phyloP scores from a whole-genome alignment of 768 basidiomycete genomes.

The Tremella mesenterica region DNA sequence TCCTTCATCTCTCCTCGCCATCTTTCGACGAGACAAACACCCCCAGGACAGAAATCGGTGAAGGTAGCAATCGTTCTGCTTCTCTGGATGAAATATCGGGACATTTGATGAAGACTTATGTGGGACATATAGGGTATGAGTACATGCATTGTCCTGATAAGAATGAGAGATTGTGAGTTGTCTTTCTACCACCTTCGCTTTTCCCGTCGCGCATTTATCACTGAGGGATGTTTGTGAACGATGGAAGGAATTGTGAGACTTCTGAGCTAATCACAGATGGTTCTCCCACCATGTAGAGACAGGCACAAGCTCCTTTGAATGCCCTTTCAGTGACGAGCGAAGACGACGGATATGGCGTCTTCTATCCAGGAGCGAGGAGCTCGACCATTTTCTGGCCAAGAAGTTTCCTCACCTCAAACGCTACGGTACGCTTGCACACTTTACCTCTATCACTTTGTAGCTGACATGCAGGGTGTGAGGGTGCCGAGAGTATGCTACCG shows the following conservation, averaged over 20 bases:
- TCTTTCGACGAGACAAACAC: constrained; percentile 1
- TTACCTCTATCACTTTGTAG: not conserved
- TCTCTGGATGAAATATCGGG: constrained; percentile 60
- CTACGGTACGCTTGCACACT: constrained; percentile 37
- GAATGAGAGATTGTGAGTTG: constrained; percentile 25
- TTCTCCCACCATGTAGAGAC: constrained; percentile 79
- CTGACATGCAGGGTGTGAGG: constrained; percentile 58
- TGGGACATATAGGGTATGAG: constrained; percentile 81
- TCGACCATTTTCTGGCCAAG: constrained; percentile 74
- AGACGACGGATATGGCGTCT: constrained; percentile 50
- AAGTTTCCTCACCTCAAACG: constrained; percentile 68
- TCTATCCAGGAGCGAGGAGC: constrained; percentile 65
- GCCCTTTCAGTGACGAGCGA: constrained; percentile 3
- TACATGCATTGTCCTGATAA: constrained; percentile 47
- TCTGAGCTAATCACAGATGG: constrained; percentile 50
- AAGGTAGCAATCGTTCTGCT: constrained; percentile 48
- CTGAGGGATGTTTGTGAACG: too few species aligned
- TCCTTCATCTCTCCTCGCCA: constrained; percentile 49
- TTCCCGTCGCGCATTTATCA: too few species aligned
- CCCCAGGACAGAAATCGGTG: constrained; percentile 40
- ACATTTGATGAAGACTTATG: constrained; percentile 66
- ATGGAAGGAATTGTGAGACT: too few species aligned
- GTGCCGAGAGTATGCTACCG: constrained; percentile 87
- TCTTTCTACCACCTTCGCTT: not conserved
- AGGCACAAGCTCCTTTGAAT: constrained; percentile 13